Evolutionary conservation across 1,139 yeast species (phyloP), one percentile per base, ranked within the genome.

Genomic region (Debaryomycetaceae sp.): DNA sequence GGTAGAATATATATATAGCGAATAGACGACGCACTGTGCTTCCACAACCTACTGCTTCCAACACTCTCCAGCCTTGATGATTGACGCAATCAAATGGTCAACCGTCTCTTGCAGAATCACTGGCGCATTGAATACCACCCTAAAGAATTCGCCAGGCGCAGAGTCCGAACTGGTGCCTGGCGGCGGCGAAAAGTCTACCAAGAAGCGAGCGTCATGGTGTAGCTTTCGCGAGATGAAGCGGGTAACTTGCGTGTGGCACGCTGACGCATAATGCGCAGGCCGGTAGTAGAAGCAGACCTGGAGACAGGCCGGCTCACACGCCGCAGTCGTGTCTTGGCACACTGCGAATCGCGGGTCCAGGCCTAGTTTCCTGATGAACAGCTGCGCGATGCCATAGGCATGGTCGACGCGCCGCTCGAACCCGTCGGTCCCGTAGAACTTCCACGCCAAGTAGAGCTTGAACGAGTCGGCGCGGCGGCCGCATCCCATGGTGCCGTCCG

Each of bases 401-500:
- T 81, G 90, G 43, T 82, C 78, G 10, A 83, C 63, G 22, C 90
- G 58, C 41, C 59, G 48, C 26, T 55, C 70, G 58, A 48, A 85
- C 51, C 72, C 77, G 27, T 42, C 37, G 8, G 67, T 54, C 1
- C 95, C 95, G 43, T 75, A 83, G 60, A 79, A 83, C 33, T 77
- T 58, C 95, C 95, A 83, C 1, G 81, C 75, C 49, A 83, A 52
- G 49, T 79, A 82, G 44, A 83, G 64, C 53, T 83, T 83, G 48
- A 83, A 59, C 2, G 92, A 72, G 50, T 83, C 95, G 0, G 92
- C 76, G 31, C 95, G 65, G 41, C 95, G 70, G 5, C 95, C 95
- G 49, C 95, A 83, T 5, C 93, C 94, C 92, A 83, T 78, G 5
- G 95, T 83, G 7, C 93, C 93, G 47, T 82, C 92, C 1, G 92